Base-by-base conservation (phyloP, 2,329 filamentous ascomycete genomes). In the Aspergillus caelatus region DNA sequence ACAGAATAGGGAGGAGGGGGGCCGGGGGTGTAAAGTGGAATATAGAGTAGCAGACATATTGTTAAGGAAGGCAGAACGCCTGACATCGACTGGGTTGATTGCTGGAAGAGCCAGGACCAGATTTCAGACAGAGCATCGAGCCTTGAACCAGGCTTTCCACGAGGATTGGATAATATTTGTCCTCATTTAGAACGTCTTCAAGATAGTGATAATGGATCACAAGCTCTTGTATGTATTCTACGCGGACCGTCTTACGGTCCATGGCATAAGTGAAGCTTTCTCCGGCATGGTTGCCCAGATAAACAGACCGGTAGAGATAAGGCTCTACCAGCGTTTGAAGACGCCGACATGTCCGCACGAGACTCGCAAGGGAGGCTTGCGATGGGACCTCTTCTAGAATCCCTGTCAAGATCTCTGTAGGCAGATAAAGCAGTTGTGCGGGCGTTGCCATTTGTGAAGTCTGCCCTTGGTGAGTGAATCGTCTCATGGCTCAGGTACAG, bases 181-280 rank as follows among this genome's bases (percentile, higher is more conserved):
- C 34, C 48, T 62, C 46, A 23, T 59, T 43, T 12, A 48, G 39
- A 8, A 59, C 30, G 14, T 28, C 32, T 5, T 55, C 41, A 26
- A 58, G 39, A 32, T 59, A 59, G 16, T 62, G 61, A 23, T 62
- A 62, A 21, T 62, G 56, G 14, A 62, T 23, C 19, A 48, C 23
- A 2, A 62, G 61, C 46, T 62, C 56, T 30, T 34, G 48, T 8
- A 59, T 30, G 14, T 59, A 48, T n/a, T 39, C 21, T 9, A 48
- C 48, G 2, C 48, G 56, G 9, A 23, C 11, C 3, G 56, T 16
- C 10, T 45, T 41, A n/a, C 36, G 36, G 21, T 59, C 48, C 9
- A 62, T 21, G 4, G 61, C 61, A 11, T 58, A 54, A 9, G 41
- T 45, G 12, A 62, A 48, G 9, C 19, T 54, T 32, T 55, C 28